Conservation (phyloP, 257 asterid genomes). For the Asclepias syriaca region DNA sequence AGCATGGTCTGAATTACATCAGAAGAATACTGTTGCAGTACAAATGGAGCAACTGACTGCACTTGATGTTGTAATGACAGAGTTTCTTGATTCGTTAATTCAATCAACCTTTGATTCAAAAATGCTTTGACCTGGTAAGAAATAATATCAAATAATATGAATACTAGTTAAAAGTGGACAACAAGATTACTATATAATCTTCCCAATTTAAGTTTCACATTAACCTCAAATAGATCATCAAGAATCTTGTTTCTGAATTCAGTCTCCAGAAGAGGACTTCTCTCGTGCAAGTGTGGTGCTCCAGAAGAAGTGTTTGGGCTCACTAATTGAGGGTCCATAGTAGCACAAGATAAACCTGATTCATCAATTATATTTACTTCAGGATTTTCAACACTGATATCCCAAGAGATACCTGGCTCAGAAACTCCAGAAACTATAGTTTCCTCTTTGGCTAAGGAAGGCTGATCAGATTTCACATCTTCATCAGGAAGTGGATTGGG, state of each 20-base stretch:
- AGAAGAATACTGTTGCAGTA: constrained; percentile 79
- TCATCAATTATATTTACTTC: constrained; percentile 39
- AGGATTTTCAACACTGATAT: constrained; percentile 60
- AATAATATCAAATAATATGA: constrained; percentile 15
- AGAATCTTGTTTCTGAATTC: constrained; percentile 92
- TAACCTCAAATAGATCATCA: constrained; percentile 92
- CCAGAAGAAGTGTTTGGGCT: constrained; percentile 29
- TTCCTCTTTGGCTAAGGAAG: constrained; percentile 28
- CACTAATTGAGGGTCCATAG: constrained; percentile 22
- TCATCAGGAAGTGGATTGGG: constrained; percentile 45
- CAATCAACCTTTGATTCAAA: constrained; percentile 74
- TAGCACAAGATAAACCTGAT: constrained; percentile 29
- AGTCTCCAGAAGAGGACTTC: constrained; percentile 89
- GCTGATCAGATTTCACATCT: constrained; percentile 29
- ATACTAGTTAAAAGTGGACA: neutral
- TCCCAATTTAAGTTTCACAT: neutral
- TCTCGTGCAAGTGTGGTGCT: constrained; percentile 37
- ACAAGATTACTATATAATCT: neutral
- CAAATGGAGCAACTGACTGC: constrained; percentile 86
- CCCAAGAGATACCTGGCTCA: constrained; percentile 68
- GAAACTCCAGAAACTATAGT: constrained; percentile 37
- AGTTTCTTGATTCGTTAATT: constrained; percentile 76
- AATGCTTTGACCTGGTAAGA: constrained; percentile 74
- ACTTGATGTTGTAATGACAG: constrained; percentile 91
- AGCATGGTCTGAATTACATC: constrained; percentile 64